Conservation (phyloP, 2,329 filamentous ascomycete genomes). For the Blastomyces silverae region DNA sequence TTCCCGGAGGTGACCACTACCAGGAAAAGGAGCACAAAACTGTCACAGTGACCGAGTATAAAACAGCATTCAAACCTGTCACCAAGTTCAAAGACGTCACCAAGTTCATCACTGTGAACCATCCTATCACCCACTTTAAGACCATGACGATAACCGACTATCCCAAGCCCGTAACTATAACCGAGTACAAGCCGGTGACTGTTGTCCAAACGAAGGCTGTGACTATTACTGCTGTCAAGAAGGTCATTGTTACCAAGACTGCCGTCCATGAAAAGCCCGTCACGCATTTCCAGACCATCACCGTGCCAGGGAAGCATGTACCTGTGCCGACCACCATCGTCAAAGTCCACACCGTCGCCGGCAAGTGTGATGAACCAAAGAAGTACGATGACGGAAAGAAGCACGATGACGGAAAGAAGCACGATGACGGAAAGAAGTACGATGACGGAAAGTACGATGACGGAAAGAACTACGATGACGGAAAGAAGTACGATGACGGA, state of each 20-base stretch:
- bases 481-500: background rate
- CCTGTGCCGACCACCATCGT: slow-evolving; percentile 8
- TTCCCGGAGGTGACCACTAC: slow-evolving; percentile 13
- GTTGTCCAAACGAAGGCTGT: slow-evolving; percentile 11
- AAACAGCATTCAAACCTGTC: slow-evolving; percentile 4
- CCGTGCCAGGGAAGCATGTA: slow-evolving; percentile 4
- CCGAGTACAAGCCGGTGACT: slow-evolving; percentile 14
- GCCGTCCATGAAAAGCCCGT: slow-evolving; percentile 10
- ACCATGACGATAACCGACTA: slow-evolving; percentile 15
- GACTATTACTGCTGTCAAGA: slow-evolving; percentile 13
- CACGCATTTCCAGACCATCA: slow-evolving; percentile 8
- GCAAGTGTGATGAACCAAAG: slow-evolving; percentile 11
- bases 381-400: slow-evolving; percentile 8
- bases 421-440: too few relatives aligned
- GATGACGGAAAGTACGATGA: slow-evolving; percentile 7
- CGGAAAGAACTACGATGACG: slow-evolving; percentile 6
- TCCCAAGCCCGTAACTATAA: slow-evolving; percentile 11
- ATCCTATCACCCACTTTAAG: slow-evolving; percentile 7
- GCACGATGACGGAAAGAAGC: background rate
- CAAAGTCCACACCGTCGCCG: slow-evolving; percentile 9
- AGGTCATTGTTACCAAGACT: slow-evolving; percentile 10
- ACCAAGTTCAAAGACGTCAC: slow-evolving; percentile 10
- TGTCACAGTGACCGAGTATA: slow-evolving; percentile 11
- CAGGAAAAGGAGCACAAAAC: slow-evolving; percentile 2
- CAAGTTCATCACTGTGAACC: slow-evolving; percentile 4